phyloP scores from a whole-genome alignment of 495 filamentous ascomycete species.

The Ramalina peruviana region DNA sequence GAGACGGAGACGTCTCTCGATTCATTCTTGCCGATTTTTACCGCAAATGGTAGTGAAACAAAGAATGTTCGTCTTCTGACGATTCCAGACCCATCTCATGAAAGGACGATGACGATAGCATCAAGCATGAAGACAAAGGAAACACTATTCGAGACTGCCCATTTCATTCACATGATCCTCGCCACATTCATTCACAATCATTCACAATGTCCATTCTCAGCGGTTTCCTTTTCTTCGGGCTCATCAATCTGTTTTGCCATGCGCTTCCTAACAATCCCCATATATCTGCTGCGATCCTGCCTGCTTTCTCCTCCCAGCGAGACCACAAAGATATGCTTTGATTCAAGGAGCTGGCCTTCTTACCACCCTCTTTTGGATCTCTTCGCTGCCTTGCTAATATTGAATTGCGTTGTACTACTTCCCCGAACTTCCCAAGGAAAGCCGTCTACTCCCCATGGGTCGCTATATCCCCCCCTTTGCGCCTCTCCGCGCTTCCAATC shows the following conservation, averaged over 20 bases:
- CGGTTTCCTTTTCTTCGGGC: background rate
- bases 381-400: background rate
- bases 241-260: too few relatives aligned
- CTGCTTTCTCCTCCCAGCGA: background rate
- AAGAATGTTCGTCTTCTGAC: background rate
- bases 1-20: too few relatives aligned
- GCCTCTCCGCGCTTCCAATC: slow-evolving; percentile 7
- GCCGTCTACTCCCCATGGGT: background rate
- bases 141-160: background rate
- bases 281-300: background rate
- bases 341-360: background rate
- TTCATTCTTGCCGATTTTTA: too few relatives aligned
- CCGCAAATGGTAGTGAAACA: too few relatives aligned
- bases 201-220: background rate
- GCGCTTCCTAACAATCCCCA: background rate
- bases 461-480: background rate
- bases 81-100: background rate
- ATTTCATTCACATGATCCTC: background rate
- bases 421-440: background rate
- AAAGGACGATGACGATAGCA: background rate
- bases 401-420: background rate
- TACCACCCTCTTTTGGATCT: background rate
- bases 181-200: background rate
- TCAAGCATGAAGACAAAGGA: background rate
- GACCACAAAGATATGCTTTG: background rate